These are phyloP conservation scores for Vitis hybrid DNA, from an alignment of 177 flowering plant species.

Conservation along the genomic window DNA sequence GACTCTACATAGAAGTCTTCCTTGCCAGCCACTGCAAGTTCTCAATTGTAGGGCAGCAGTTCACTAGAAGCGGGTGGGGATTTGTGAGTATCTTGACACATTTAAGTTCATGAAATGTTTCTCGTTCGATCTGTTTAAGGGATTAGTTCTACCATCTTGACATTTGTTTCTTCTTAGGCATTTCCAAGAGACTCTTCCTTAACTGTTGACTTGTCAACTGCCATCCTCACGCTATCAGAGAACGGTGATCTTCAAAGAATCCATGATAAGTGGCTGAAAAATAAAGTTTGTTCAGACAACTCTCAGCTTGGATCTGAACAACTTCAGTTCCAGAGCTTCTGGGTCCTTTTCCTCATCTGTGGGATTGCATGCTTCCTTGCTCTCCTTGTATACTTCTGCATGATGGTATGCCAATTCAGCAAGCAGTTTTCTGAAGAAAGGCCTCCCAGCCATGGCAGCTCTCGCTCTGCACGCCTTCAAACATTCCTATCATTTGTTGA, in stretches of 20 bases:
- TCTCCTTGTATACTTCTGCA: conserved; percentile 32
- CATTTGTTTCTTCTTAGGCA: conserved; percentile 29
- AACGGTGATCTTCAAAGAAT: conserved; percentile 54
- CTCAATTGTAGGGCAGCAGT: too few species aligned
- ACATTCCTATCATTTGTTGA: conserved; percentile 61
- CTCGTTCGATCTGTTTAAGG: background rate
- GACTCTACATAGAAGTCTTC: too few species aligned
- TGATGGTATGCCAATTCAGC: conserved; percentile 31
- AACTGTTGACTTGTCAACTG: conserved; percentile 55
- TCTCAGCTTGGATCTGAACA: conserved; percentile 25
- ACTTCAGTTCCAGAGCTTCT: conserved; percentile 50
- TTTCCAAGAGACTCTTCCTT: conserved; percentile 59
- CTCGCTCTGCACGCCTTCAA: conserved; percentile 34
- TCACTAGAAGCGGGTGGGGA: too few species aligned
- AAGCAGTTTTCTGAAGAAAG: conserved; percentile 29
- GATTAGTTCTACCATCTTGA: background rate
- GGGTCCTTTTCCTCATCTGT: conserved; percentile 52
- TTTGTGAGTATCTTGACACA: conserved; percentile 39
- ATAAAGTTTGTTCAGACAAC: conserved; percentile 20
- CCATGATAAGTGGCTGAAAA: conserved; percentile 45
- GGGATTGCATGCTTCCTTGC: conserved; percentile 44
- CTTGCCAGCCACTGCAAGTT: too few species aligned
- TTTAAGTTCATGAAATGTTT: background rate
- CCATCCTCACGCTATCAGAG: conserved; percentile 53
- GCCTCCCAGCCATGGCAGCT: conserved; percentile 27